Evolutionary conservation across 2,329 filamentous ascomycete species (phyloP).

Genomic region (Pyrenochaeta sp.): DNA sequence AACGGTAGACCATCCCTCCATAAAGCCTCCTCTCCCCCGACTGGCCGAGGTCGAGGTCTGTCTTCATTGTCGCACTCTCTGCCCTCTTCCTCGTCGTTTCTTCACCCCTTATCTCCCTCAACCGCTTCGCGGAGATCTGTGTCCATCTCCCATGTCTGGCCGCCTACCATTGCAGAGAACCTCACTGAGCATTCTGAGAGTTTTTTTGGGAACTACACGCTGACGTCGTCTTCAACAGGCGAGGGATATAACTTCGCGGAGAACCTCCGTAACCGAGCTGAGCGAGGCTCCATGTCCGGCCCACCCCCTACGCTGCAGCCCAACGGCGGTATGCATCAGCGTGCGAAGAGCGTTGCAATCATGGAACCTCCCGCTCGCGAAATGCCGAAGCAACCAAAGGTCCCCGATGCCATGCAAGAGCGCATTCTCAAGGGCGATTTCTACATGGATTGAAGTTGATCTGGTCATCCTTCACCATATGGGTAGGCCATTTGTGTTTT

Average conservation of each 20-base stretch:
- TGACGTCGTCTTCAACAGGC: slow-evolving; percentile 72
- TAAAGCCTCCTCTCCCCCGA: slow-evolving; percentile 59
- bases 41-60: slow-evolving; percentile 65
- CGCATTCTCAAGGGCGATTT: slow-evolving; percentile 97
- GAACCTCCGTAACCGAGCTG: slow-evolving; percentile 89
- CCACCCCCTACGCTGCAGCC: slow-evolving; percentile 26
- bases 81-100: slow-evolving; percentile 32
- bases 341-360: slow-evolving; percentile 71
- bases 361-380: slow-evolving; percentile 65
- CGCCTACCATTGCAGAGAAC: slow-evolving; percentile 40
- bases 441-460: slow-evolving; percentile 79
- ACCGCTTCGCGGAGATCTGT: slow-evolving; percentile 28
- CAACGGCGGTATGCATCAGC: slow-evolving; percentile 59
- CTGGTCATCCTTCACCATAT: slow-evolving; percentile 21
- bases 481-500: slow-evolving; percentile 27
- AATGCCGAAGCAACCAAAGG: slow-evolving; percentile 64
- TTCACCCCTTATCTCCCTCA: slow-evolving; percentile 30
- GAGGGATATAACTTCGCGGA: slow-evolving; percentile 98
- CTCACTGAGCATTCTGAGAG: slow-evolving; percentile 40
- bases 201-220: slow-evolving; percentile 61
- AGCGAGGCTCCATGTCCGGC: slow-evolving; percentile 70
- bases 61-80: slow-evolving; percentile 54
- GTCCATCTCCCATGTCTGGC: slow-evolving; percentile 34
- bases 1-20: slow-evolving; percentile 66
- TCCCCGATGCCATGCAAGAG: slow-evolving; percentile 92